These are phyloP conservation scores for Cryphonectria parasitica DNA, from an alignment of 2,329 filamentous ascomycete genomes.

Conservation along the genomic window DNA sequence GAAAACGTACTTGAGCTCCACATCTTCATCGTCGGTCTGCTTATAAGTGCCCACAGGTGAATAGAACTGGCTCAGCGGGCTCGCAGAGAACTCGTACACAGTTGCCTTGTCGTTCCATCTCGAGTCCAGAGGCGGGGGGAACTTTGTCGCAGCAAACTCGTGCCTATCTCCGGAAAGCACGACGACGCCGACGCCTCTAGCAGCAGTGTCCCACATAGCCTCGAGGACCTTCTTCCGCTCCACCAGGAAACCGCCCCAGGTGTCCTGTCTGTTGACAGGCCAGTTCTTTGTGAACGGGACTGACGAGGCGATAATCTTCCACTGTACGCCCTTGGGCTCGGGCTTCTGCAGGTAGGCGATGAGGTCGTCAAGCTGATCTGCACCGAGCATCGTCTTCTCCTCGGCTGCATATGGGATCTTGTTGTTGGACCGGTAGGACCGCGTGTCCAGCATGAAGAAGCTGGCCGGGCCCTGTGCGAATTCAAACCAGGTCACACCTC, in stretches of 20 bases:
- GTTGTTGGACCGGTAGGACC: constrained; percentile 79
- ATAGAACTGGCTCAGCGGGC: constrained; percentile 92
- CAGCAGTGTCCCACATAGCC: constrained; percentile 88
- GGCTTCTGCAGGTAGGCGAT: constrained; percentile 74
- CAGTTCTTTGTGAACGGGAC: constrained; percentile 98
- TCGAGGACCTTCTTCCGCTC: constrained; percentile 82
- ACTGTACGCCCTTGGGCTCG: constrained; percentile 77
- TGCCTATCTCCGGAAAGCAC: constrained; percentile 92
- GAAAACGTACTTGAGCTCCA: constrained; percentile 76
- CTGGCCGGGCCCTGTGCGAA: constrained; percentile 89
- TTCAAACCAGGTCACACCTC: constrained; percentile 80
- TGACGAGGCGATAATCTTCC: constrained; percentile 90
- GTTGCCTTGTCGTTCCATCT: constrained; percentile 66
- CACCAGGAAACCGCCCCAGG: constrained; percentile 88
- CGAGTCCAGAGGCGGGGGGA: constrained; percentile 64
- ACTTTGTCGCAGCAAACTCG: constrained; percentile 90
- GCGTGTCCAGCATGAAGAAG: constrained; percentile 94
- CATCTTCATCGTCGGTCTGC: constrained; percentile 80
- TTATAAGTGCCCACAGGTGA: constrained; percentile 81
- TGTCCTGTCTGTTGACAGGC: constrained; percentile 85
- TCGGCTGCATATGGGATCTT: constrained; percentile 60
- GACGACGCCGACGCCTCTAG: constrained; percentile 75
- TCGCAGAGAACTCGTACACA: constrained; percentile 90
- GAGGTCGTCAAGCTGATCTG: constrained; percentile 77
- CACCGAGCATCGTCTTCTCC: constrained; percentile 86